phyloP scores from a whole-genome alignment of 108 stramenopile species.

The Fragilaria crotonensis region DNA sequence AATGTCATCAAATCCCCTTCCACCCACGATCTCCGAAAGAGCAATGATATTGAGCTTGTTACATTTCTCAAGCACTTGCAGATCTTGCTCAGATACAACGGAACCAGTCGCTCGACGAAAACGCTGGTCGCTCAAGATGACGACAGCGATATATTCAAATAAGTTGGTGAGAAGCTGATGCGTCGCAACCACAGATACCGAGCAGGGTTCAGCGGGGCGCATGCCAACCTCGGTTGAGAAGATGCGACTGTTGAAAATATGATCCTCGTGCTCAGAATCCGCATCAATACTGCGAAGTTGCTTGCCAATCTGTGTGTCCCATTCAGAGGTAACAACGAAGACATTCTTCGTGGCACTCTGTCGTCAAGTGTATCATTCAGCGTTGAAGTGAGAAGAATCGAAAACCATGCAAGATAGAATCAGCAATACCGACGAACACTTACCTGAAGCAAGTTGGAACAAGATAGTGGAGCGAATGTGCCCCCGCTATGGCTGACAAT shows the following conservation, averaged over 20 bases:
- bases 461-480: constrained; percentile 58
- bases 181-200: constrained; percentile 54
- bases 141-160: constrained; percentile 43
- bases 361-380: too few relatives aligned
- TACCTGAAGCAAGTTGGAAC: constrained; percentile 51
- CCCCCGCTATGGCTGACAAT: constrained; percentile 69
- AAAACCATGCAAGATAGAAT: constrained; percentile 8
- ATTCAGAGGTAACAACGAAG: constrained; percentile 48
- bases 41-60: constrained; percentile 45
- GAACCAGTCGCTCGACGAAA: constrained; percentile 40
- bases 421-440: constrained; percentile 1
- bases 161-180: constrained; percentile 66
- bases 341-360: constrained; percentile 37
- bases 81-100: constrained; percentile 38
- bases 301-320: constrained; percentile 72
- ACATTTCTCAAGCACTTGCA: constrained; percentile 45
- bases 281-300: constrained; percentile 43
- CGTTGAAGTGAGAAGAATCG: background rate
- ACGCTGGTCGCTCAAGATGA: constrained; percentile 41
- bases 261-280: constrained; percentile 9
- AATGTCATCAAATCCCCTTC: constrained; percentile 13
- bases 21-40: constrained; percentile 49
- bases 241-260: constrained; percentile 33
- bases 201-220: constrained; percentile 69
- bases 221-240: constrained; percentile 66